These are phyloP conservation scores for Pseudozyma pruni DNA, from an alignment of 1,284 basidiomycete genomes.

Conservation along the genomic window DNA sequence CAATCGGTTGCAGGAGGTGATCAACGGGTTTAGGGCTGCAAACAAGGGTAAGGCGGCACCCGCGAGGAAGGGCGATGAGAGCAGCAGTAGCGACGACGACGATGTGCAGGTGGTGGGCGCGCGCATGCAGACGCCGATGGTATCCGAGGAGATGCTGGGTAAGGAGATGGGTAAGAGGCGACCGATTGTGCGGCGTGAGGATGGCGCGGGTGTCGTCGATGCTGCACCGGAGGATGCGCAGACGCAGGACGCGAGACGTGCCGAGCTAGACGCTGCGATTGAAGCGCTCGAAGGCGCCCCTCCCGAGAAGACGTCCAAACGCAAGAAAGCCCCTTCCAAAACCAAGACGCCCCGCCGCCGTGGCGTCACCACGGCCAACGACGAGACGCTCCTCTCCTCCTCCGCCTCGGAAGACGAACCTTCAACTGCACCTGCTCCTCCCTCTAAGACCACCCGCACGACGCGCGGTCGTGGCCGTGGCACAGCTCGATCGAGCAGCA, in stretches of 20 bases:
- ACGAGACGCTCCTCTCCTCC: slow-evolving; percentile 11
- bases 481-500: neutral
- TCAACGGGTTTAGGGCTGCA: slow-evolving; percentile 75
- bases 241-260: slow-evolving; percentile 6
- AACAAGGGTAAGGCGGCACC: slow-evolving; percentile 15
- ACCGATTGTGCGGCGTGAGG: slow-evolving; percentile 47
- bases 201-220: neutral
- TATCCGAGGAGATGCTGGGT: slow-evolving; percentile 53
- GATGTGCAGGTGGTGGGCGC: slow-evolving; percentile 36
- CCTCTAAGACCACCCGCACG: slow-evolving; percentile 3
- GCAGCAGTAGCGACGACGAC: slow-evolving; percentile 26
- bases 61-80: slow-evolving; percentile 3
- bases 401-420: slow-evolving; percentile 10
- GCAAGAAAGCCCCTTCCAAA: slow-evolving; percentile 13
- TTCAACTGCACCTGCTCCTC: neutral
- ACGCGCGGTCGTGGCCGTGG: slow-evolving; percentile 9
- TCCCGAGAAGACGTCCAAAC: slow-evolving; percentile 3
- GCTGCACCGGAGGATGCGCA: neutral
- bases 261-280: slow-evolving; percentile 45
- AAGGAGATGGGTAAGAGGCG: slow-evolving; percentile 54
- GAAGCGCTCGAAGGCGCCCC: slow-evolving; percentile 38
- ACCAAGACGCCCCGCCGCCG: neutral
- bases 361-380: neutral
- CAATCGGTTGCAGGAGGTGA: slow-evolving; percentile 88
- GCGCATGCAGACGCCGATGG: slow-evolving; percentile 28